Conservation (phyloP, 768 basidiomycete genomes). For the Serendipita vermifera region DNA sequence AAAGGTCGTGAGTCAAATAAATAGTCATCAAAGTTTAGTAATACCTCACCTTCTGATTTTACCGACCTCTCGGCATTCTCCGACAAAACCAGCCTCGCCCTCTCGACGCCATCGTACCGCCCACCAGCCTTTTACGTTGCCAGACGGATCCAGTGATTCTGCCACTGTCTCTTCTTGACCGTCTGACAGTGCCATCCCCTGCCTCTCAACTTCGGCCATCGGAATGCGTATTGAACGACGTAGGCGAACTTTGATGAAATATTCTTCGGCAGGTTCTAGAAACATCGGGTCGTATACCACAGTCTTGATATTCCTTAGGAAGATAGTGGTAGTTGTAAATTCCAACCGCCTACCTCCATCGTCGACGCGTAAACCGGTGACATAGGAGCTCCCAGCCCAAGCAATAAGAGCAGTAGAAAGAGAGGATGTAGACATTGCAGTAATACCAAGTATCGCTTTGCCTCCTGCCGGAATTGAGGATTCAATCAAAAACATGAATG, state of each 20-base stretch:
- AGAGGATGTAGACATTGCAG: conserved; percentile 59
- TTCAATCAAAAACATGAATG: conserved; percentile 73
- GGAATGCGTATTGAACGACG: conserved; percentile 8
- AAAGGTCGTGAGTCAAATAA: not conserved
- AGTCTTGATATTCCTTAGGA: conserved; percentile 48
- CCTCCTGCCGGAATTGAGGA: conserved; percentile 59
- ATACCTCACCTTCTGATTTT: conserved; percentile 46
- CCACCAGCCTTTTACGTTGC: conserved; percentile 60
- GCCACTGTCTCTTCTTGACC: conserved; percentile 67
- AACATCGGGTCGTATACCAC: conserved; percentile 65
- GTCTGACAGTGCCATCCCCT: not conserved
- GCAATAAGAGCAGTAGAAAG: conserved; percentile 63
- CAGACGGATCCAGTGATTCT: conserved; percentile 50
- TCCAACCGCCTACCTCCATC: conserved; percentile 37
- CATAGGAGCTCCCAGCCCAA: conserved; percentile 62
- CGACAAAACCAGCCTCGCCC: conserved; percentile 30
- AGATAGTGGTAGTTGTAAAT: conserved; percentile 52
- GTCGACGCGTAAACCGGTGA: conserved; percentile 44
- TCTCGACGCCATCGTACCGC: conserved; percentile 60
- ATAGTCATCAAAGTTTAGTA: not conserved
- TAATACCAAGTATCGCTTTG: conserved; percentile 49
- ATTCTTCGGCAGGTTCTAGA: conserved; percentile 31
- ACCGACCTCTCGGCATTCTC: conserved; percentile 51
- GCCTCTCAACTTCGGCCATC: conserved; percentile 9
- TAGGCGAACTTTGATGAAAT: conserved; percentile 6